Evolutionary conservation across 2,329 filamentous ascomycete species (phyloP), one percentile per base, ranked within the genome.

Genomic region (Mycosphaerella arachidis): DNA sequence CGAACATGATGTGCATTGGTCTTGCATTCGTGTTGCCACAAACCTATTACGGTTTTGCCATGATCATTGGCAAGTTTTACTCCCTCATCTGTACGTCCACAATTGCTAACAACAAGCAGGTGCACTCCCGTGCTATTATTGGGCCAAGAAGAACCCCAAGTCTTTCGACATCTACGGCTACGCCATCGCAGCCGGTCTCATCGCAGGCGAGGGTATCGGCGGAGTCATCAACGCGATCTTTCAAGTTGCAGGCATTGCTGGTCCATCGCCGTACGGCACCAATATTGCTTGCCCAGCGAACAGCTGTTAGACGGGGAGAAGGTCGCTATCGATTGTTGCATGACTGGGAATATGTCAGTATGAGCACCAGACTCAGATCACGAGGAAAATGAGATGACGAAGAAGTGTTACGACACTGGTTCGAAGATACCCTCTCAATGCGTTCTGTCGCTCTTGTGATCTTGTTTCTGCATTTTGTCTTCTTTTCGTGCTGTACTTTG

Each of bases 121-220:
- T 81, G 16, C 68, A n/a, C n/a, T n/a, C n/a, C n/a, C 79, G 13
- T 80, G 82, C 13, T 78, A 76, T 56, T 56, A 80, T 63, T 87
- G 85, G 84, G 76, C 74, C 52, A 84, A 80, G 75, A 79, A 76
- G 69, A 79, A 77, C 65, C 75, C 81, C 8, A 75, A 75, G 55
- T 76, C 72, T 50, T 86, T 84, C 71, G 84, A 86, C 60, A 75
- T 83, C 33, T 85, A 70, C 62, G 82, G 81, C 12, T 87, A 84
- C 66, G 83, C 83, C 9, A 75, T 86, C 48, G 84, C 82, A 2
- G 82, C 82, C 33, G 84, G 84, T 51, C 76, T 85, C 63, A 86
- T 86, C 69, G 84, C 84, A 3, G 84, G 84, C 5, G 84, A 87
- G 73, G 84, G 84, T 57, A 80, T 86, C 56, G 84, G 84, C 35